A percentile compares a stretch with the other conserved stretches of the same genome.
These are phyloP conservation scores for Hyphodiscus sp. DNA, from an alignment of 2,329 filamentous ascomycete species.

Conservation along the genomic window DNA sequence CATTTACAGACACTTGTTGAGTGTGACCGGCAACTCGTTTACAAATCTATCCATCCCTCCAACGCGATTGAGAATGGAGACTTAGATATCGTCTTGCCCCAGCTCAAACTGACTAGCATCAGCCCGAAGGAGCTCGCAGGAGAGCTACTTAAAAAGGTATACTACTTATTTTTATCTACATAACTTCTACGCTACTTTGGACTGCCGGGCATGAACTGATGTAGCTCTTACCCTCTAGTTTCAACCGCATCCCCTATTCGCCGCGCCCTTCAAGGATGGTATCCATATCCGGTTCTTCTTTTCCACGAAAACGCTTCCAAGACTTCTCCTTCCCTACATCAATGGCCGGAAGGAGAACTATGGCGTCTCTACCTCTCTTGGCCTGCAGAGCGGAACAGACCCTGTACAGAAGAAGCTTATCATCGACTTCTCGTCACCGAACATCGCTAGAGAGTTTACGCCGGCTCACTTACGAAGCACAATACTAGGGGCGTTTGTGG, in stretches of 20 bases:
- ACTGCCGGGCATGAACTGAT: not conserved
- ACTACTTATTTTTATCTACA: not conserved
- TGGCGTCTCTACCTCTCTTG: conserved; percentile 55
- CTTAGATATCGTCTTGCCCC: conserved; percentile 3
- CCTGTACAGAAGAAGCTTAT: conserved; percentile 37
- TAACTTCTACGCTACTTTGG: not conserved
- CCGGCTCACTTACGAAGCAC: conserved; percentile 59
- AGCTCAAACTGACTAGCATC: conserved; percentile 1
- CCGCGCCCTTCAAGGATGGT: conserved; percentile 47
- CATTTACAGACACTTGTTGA: not conserved
- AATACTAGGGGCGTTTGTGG: conserved; percentile 59
- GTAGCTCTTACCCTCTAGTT: conserved; percentile 35
- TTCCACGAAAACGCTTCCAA: conserved; percentile 48
- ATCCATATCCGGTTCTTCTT: conserved; percentile 62
- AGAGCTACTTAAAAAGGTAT: conserved; percentile 2
- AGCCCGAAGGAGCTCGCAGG: not conserved
- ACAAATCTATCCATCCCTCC: conserved; percentile 1
- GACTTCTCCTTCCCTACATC: conserved; percentile 52
- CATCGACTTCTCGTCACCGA: conserved; percentile 60
- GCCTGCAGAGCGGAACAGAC: conserved; percentile 42
- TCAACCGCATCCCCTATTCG: conserved; percentile 50
- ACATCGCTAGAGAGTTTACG: conserved; percentile 62
- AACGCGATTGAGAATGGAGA: conserved; percentile 3
- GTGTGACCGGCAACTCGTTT: conserved; percentile 1
- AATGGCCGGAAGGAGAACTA: conserved; percentile 50